phyloP scores from a whole-genome alignment of 2,329 filamentous ascomycete species.

The Sporothrix humicola region DNA sequence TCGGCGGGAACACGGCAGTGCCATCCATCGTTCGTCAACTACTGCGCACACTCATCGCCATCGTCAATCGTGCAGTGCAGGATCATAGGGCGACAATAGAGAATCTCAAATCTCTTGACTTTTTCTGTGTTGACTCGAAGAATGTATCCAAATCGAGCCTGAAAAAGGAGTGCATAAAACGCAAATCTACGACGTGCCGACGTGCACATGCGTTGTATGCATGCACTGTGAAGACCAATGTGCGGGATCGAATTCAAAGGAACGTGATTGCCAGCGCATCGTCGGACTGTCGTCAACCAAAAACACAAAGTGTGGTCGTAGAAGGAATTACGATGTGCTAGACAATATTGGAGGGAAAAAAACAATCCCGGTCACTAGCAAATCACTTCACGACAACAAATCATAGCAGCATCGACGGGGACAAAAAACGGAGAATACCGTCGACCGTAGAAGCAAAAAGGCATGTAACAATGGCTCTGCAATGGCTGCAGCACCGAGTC shows the following conservation, averaged over 20 bases:
- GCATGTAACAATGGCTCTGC: background rate
- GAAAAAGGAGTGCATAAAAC: background rate
- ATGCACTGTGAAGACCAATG: constrained; percentile 19
- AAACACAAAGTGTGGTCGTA: background rate
- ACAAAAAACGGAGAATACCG: background rate
- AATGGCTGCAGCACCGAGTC: background rate
- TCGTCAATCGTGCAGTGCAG: constrained; percentile 10
- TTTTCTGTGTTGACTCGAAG: background rate
- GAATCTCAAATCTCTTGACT: background rate
- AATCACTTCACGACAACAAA: constrained; percentile 16
- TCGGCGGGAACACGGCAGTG: constrained; percentile 8
- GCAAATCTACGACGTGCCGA: background rate
- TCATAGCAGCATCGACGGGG: background rate
- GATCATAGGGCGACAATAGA: background rate
- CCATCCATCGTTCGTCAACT: constrained; percentile 8
- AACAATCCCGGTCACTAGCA: constrained; percentile 1
- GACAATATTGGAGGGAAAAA: background rate
- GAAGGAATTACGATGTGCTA: too few species aligned
- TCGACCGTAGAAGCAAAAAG: background rate
- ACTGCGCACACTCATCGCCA: background rate
- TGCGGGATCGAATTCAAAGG: constrained; percentile 5
- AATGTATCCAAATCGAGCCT: constrained; percentile 2
- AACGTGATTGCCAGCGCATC: constrained; percentile 20
- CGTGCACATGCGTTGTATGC: background rate
- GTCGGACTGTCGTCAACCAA: background rate